phyloP scores from a whole-genome alignment of 495 filamentous ascomycete genomes.

The Penicillium soppii region DNA sequence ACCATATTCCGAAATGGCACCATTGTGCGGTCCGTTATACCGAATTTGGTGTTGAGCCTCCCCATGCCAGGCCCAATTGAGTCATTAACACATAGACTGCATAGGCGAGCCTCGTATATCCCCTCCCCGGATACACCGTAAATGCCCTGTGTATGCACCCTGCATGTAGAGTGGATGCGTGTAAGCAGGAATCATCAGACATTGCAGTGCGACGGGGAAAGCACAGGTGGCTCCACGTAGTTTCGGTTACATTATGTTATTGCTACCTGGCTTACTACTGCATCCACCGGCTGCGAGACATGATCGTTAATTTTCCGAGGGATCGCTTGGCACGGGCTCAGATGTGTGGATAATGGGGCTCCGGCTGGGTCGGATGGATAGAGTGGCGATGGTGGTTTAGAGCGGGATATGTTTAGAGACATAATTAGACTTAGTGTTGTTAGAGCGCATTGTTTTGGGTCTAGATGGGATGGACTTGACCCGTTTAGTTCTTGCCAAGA shows the following conservation, averaged over 20 bases:
- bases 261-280: neutral
- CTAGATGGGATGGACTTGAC: neutral
- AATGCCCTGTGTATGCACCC: neutral
- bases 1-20: conserved; percentile 1
- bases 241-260: neutral
- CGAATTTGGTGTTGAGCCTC: conserved; percentile 1
- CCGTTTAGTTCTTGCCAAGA: neutral
- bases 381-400: neutral
- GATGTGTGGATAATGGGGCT: neutral
- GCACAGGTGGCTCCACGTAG: neutral
- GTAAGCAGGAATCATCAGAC: neutral
- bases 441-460: neutral
- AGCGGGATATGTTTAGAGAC: neutral
- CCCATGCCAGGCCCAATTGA: neutral
- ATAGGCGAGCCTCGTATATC: neutral
- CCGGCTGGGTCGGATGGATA: neutral
- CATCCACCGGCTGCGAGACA: neutral
- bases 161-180: neutral
- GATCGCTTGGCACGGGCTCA: neutral
- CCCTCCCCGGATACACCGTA: neutral
- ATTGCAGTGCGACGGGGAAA: neutral
- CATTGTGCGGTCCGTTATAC: neutral
- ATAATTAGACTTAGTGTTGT: neutral
- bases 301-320: neutral
- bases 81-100: neutral